Evolutionary conservation across 1,284 basidiomycete species (phyloP).

Genomic region (Ceratobasidium sp.): DNA sequence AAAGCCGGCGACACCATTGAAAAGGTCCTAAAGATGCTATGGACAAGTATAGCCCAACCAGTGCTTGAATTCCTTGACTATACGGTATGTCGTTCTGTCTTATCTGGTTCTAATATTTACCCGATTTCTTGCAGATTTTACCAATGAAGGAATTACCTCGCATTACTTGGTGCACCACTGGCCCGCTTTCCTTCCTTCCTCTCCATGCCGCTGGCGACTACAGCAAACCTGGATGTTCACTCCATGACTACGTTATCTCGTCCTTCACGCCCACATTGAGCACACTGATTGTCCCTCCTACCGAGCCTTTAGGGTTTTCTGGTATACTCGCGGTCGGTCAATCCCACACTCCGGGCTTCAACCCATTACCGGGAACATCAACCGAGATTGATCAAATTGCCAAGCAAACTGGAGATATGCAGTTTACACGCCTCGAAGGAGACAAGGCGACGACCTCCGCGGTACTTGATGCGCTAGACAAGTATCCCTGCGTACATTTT

Average conservation of each 20-base stretch:
- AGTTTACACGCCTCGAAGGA: not conserved
- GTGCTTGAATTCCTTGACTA: constrained; percentile 45
- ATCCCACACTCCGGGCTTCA: not conserved
- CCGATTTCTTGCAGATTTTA: constrained; percentile 41
- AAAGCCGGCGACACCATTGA: not conserved
- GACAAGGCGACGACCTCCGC: not conserved
- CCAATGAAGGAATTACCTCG: constrained; percentile 51
- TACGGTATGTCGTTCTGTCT: no score
- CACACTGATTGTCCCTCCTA: constrained; percentile 49
- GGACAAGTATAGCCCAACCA: not conserved
- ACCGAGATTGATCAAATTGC: not conserved
- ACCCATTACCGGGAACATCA: not conserved
- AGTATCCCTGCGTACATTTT: no score
- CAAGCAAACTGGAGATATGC: not conserved
- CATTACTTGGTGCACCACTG: constrained; percentile 62
- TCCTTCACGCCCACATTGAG: constrained; percentile 58
- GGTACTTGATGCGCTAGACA: constrained; percentile 13
- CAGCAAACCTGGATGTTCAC: constrained; percentile 38
- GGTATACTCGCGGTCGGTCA: constrained; percentile 13
- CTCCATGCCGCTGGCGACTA: constrained; percentile 58
- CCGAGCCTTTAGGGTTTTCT: not conserved
- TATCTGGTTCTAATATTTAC: not conserved
- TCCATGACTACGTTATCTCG: constrained; percentile 54
- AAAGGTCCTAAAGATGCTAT: constrained; percentile 1
- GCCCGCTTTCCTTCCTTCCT: constrained; percentile 55